Percentiles rank a stretch among this genome's conserved stretches.
phyloP scores from a whole-genome alignment of 2,329 filamentous ascomycete species.

The Trichoderma sp. region DNA sequence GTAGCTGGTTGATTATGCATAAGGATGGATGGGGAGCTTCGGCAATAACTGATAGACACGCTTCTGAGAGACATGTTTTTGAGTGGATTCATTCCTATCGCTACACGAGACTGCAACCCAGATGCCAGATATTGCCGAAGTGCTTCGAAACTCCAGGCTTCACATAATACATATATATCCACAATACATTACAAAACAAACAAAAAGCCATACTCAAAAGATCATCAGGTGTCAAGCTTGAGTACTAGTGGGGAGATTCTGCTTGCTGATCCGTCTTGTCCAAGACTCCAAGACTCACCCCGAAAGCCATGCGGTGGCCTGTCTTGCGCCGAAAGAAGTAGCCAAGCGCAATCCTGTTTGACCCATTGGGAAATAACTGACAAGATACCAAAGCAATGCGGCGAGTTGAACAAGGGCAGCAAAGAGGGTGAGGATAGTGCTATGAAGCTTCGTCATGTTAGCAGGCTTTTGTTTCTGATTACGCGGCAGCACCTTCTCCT shows the following conservation, averaged over 20 bases:
- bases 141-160: neutral
- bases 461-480: neutral
- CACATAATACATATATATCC: neutral
- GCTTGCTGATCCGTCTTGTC: neutral
- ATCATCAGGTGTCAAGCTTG: neutral
- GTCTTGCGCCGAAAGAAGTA: constrained; percentile 77
- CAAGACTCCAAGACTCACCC: constrained; percentile 47
- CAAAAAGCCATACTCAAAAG: neutral
- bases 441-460: constrained; percentile 63
- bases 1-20: neutral
- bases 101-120: neutral
- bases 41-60: neutral
- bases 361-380: constrained; percentile 98
- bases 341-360: constrained; percentile 82
- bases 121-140: neutral
- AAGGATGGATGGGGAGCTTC: neutral
- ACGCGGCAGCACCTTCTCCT: neutral
- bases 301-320: constrained; percentile 85
- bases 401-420: constrained; percentile 80
- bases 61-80: neutral
- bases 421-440: constrained; percentile 78
- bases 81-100: neutral
- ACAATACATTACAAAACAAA: neutral
- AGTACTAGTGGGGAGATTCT: neutral
- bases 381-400: constrained; percentile 84